Evolutionary conservation across 371 early-diverging fungal species (phyloP).

Genomic region (Apophysomyces trapeziformis): DNA sequence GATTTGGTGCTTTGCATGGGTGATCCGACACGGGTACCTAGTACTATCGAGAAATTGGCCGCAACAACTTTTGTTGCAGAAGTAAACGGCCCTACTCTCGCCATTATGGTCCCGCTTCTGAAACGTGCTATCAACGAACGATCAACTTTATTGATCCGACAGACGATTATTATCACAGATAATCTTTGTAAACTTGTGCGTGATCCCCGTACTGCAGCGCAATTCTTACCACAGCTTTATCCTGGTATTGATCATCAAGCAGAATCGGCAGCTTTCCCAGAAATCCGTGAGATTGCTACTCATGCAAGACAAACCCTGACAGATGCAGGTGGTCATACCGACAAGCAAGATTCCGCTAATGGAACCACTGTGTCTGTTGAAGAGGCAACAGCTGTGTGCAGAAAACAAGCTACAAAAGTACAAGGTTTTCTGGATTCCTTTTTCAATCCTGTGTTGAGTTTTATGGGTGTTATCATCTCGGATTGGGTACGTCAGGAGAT

Average conservation of each 20-base stretch:
- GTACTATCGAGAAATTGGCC: conserved; percentile 73
- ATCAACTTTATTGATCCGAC: conserved; percentile 57
- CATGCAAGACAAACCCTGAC: conserved; percentile 62
- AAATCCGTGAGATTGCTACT: conserved; percentile 63
- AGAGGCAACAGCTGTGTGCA: conserved; percentile 48
- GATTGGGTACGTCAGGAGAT: conserved; percentile 59
- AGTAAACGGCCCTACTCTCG: conserved; percentile 79
- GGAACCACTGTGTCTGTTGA: conserved; percentile 37
- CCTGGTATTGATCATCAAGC: conserved; percentile 68
- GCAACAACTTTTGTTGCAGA: conserved; percentile 82
- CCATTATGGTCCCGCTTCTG: conserved; percentile 76
- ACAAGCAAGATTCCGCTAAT: conserved; percentile 28
- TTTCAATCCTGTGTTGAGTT: conserved; percentile 49
- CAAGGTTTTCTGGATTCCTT: conserved; percentile 62
- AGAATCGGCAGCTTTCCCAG: conserved; percentile 63
- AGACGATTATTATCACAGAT: conserved; percentile 64
- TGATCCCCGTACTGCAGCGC: conserved; percentile 65
- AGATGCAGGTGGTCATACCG: conserved; percentile 61
- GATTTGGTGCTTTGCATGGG: conserved; percentile 78
- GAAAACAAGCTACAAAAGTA: conserved; percentile 49
- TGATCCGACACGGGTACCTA: conserved; percentile 69
- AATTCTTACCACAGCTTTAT: conserved; percentile 71
- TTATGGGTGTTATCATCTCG: conserved; percentile 52
- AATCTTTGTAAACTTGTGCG: conserved; percentile 68
- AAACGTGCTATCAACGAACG: conserved; percentile 68